A percentile compares a stretch with the other conserved stretches of the same genome.
phyloP scores from a whole-genome alignment of 768 basidiomycete species.

The Naganishia vishniacii region DNA sequence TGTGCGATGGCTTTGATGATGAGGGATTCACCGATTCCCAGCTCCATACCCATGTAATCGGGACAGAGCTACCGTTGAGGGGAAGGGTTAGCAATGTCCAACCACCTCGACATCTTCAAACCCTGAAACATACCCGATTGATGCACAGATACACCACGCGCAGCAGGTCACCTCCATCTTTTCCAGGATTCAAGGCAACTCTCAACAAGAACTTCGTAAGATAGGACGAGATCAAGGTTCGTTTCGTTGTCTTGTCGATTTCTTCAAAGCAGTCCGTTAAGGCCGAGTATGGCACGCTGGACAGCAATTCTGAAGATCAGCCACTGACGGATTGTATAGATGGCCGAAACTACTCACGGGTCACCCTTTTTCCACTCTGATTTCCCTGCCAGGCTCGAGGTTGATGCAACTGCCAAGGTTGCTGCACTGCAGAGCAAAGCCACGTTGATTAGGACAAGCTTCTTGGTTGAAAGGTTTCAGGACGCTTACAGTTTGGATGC shows the following conservation, averaged over 20 bases:
- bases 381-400: neutral
- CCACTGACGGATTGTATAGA: neutral
- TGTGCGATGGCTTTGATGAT: slow-evolving; percentile 92
- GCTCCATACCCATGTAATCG: slow-evolving; percentile 88
- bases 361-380: slow-evolving; percentile 65
- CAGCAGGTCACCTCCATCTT: slow-evolving; percentile 68
- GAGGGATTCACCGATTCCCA: slow-evolving; percentile 92
- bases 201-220: slow-evolving; percentile 83
- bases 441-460: neutral
- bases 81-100: neutral
- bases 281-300: slow-evolving; percentile 90
- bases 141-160: slow-evolving; percentile 93
- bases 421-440: slow-evolving; percentile 17
- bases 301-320: neutral
- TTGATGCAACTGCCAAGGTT: slow-evolving; percentile 13
- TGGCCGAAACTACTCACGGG: slow-evolving; percentile 57
- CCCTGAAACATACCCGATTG: slow-evolving; percentile 80
- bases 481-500: slow-evolving; percentile 12
- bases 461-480: neutral
- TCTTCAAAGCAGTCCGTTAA: slow-evolving; percentile 78
- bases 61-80: slow-evolving; percentile 67
- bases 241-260: slow-evolving; percentile 92
- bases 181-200: slow-evolving; percentile 77
- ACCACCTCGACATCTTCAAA: too few species aligned
- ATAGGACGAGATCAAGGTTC: slow-evolving; percentile 81